Percentiles rank a stretch among this genome's conserved stretches.
Conservation (phyloP, 192 early-diverging fungal genomes). For the Coemansia sp. region DNA sequence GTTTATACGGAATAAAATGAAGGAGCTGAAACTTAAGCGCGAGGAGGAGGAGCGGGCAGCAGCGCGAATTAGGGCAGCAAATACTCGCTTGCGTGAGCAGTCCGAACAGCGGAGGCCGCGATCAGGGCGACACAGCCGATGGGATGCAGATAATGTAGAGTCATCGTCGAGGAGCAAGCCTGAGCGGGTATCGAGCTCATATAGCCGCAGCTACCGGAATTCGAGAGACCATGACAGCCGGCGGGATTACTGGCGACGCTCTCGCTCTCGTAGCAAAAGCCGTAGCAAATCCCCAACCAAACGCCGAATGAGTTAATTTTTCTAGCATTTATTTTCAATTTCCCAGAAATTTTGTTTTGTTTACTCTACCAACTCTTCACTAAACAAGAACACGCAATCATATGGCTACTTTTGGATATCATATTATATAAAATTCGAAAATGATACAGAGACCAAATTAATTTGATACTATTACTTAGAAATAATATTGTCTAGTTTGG, state of each 20-base stretch:
- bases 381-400: too few species aligned
- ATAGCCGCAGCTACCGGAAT: not conserved
- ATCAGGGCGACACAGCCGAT: not conserved
- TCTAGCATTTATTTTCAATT: too few species aligned
- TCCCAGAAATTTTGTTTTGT: too few species aligned
- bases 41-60: conserved; percentile 29
- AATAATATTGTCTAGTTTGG: too few species aligned
- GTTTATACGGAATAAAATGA: conserved; percentile 85
- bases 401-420: too few species aligned
- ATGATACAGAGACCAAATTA: too few species aligned
- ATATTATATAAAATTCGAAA: too few species aligned
- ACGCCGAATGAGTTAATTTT: too few species aligned
- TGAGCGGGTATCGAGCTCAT: not conserved
- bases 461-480: too few species aligned
- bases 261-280: not conserved
- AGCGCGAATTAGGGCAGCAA: conserved; percentile 17
- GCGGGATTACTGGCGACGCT: not conserved
- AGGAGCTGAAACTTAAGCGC: conserved; percentile 63
- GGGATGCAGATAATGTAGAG: not conserved
- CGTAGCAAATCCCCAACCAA: not conserved
- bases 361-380: too few species aligned
- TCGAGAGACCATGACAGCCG: not conserved
- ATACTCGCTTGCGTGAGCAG: conserved; percentile 12
- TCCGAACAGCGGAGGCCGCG: not conserved
- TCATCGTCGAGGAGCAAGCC: not conserved